Conservation (phyloP, 2,329 filamentous ascomycete species). For the Didymella lethalis region DNA sequence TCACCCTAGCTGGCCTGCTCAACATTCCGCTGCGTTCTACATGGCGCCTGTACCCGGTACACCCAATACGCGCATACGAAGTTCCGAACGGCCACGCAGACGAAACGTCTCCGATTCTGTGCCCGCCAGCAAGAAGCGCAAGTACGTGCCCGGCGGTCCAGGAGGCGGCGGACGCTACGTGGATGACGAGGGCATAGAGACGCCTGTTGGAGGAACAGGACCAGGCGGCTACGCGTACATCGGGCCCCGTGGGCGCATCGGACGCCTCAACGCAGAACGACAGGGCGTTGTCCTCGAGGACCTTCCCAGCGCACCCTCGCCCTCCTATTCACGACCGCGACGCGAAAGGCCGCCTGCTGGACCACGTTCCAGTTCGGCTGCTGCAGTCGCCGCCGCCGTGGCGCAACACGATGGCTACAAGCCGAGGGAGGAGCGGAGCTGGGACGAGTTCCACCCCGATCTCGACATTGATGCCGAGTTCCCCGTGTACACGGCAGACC, state of each 20-base stretch:
- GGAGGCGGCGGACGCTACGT: slow-evolving; percentile 86
- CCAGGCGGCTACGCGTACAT: slow-evolving; percentile 60
- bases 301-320: slow-evolving; percentile 56
- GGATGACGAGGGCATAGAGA: slow-evolving; percentile 72
- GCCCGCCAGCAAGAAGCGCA: slow-evolving; percentile 56
- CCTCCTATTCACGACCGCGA: slow-evolving; percentile 53
- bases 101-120: slow-evolving; percentile 51
- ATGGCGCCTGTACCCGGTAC: slow-evolving; percentile 50
- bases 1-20: slow-evolving; percentile 37
- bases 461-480: slow-evolving; percentile 87
- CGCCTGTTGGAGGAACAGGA: slow-evolving; percentile 61
- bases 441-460: slow-evolving; percentile 97
- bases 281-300: slow-evolving; percentile 53
- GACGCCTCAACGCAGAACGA: slow-evolving; percentile 58
- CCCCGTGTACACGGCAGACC: slow-evolving; percentile 79
- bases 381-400: slow-evolving; percentile 84
- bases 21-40: slow-evolving; percentile 38
- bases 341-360: slow-evolving; percentile 55
- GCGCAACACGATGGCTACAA: slow-evolving; percentile 97
- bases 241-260: slow-evolving; percentile 62
- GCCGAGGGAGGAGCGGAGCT: slow-evolving; percentile 92
- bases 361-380: slow-evolving; percentile 83
- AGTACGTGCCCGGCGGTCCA: slow-evolving; percentile 84
- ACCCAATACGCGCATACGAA: slow-evolving; percentile 48
- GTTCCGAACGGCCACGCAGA: slow-evolving; percentile 43